Percentiles rank a stretch among this genome's conserved stretches.
Conservation (phyloP, 2,329 filamentous ascomycete species). For the Raffaelea arxii region DNA sequence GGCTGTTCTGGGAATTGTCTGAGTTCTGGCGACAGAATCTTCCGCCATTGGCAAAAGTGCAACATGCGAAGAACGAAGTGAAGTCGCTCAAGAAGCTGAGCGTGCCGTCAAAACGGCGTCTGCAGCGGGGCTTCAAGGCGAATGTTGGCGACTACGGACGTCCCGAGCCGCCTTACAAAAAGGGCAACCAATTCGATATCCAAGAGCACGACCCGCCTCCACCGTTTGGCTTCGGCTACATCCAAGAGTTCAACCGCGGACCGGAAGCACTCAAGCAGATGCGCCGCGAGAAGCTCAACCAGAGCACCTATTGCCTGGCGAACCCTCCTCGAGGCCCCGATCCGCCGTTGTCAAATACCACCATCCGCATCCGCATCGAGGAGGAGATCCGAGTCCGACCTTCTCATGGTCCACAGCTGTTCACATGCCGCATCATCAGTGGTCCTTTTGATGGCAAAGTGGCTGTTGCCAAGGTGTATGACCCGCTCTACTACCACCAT, state of each 20-base stretch:
- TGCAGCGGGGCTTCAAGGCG: neutral
- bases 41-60: too few species aligned
- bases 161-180: constrained; percentile 4
- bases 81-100: too few species aligned
- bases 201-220: constrained; percentile 4
- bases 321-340: constrained; percentile 9
- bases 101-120: too few species aligned
- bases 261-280: constrained; percentile 4
- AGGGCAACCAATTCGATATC: constrained; percentile 4
- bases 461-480: constrained; percentile 12
- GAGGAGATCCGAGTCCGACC: constrained; percentile 6
- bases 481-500: constrained; percentile 13
- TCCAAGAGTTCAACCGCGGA: constrained; percentile 4
- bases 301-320: constrained; percentile 11
- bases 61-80: too few species aligned
- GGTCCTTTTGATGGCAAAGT: neutral
- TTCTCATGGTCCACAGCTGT: constrained; percentile 6
- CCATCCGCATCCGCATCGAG: constrained; percentile 3
- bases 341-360: neutral
- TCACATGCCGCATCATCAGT: constrained; percentile 7
- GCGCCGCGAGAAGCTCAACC: constrained; percentile 8
- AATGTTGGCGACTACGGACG: constrained; percentile 4
- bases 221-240: constrained; percentile 13
- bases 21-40: too few species aligned
- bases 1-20: too few species aligned